Evolutionary conservation across 495 filamentous ascomycete species (phyloP).

Genomic region (Hypoxylon cercidicola): DNA sequence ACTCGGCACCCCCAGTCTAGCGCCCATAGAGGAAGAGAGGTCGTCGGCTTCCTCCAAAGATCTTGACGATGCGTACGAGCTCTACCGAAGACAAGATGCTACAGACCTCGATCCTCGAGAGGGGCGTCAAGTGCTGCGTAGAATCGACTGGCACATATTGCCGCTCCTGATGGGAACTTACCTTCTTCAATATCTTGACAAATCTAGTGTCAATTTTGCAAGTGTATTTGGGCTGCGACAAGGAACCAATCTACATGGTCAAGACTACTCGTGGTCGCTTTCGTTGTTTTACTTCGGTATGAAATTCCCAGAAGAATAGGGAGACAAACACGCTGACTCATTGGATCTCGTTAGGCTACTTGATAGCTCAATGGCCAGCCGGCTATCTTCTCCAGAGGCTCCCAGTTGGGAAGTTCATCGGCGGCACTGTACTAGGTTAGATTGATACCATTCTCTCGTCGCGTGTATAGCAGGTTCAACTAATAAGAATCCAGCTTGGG

Average conservation of each 20-base stretch:
- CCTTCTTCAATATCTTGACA: conserved; percentile 67
- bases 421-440: conserved; percentile 49
- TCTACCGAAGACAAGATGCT: conserved; percentile 54
- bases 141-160: conserved; percentile 65
- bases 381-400: conserved; percentile 64
- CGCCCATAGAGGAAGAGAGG: conserved; percentile 5
- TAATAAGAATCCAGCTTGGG: conserved; percentile 45
- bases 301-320: not conserved
- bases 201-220: conserved; percentile 69
- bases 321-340: not conserved
- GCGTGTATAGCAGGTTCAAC: not conserved
- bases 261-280: conserved; percentile 68
- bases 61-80: conserved; percentile 59
- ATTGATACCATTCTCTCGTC: conserved; percentile 6
- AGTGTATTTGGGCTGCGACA: conserved; percentile 66
- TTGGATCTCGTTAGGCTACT: conserved; percentile 42
- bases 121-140: conserved; percentile 61
- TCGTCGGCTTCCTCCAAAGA: conserved; percentile 42
- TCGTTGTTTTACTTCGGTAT: conserved; percentile 68
- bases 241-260: conserved; percentile 61
- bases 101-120: conserved; percentile 55
- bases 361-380: conserved; percentile 63
- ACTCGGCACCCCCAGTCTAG: not conserved
- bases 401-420: conserved; percentile 63
- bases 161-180: conserved; percentile 68